Percentiles rank a stretch among this genome's conserved stretches.
Conservation (phyloP, 441 rosid species). For the Eruca vesicaria region DNA sequence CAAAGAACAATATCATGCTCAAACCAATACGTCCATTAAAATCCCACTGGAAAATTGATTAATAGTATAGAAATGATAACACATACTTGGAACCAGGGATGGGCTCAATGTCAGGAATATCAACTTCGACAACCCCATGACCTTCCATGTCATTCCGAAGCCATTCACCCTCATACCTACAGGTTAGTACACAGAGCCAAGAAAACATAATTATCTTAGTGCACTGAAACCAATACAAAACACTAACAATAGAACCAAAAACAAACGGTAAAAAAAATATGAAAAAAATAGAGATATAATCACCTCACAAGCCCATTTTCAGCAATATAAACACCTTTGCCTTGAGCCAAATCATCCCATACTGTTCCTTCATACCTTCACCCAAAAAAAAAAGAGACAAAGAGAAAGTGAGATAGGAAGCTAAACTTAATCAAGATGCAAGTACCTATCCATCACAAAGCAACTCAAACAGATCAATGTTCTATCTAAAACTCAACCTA, state of each 20-base stretch:
- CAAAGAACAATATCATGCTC: slow-evolving; percentile 3
- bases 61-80: background rate
- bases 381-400: background rate
- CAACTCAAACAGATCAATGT: too few relatives aligned
- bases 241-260: background rate
- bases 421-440: too few relatives aligned
- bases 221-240: background rate
- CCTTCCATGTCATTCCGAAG: slow-evolving; percentile 81
- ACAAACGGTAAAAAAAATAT: background rate
- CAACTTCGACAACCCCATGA: slow-evolving; percentile 87
- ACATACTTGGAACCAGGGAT: slow-evolving; percentile 90
- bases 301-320: slow-evolving; percentile 80
- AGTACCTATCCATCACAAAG: background rate
- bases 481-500: too few relatives aligned
- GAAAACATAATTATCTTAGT: background rate
- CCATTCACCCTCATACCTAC: slow-evolving; percentile 97
- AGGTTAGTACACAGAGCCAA: background rate
- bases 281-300: background rate
- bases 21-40: background rate
- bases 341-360: slow-evolving; percentile 95
- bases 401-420: slow-evolving; percentile 2
- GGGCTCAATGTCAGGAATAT: slow-evolving; percentile 87
- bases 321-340: slow-evolving; percentile 86
- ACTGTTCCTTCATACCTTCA: slow-evolving; percentile 88
- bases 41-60: background rate